These are phyloP conservation scores for Fraxinus nigra DNA, from an alignment of 305 asterid genomes.

Conservation along the genomic window DNA sequence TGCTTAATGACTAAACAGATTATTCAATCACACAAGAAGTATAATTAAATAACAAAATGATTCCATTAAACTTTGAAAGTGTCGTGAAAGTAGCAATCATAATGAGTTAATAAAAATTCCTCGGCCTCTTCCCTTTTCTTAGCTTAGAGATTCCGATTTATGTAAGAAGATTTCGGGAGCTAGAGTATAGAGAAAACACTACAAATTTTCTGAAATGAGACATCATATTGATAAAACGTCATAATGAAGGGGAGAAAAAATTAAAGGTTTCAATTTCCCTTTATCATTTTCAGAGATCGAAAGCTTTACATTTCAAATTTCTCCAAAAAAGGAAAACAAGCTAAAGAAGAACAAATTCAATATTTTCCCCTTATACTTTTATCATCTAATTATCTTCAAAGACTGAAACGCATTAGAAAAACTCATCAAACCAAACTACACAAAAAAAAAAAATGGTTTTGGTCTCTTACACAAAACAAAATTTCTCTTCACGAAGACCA, in stretches of 20 bases:
- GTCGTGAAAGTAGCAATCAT: conserved; percentile 10
- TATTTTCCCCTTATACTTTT: neutral
- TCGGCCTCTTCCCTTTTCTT: conserved; percentile 10
- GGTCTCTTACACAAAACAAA: neutral
- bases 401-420: neutral
- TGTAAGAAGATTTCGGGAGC: neutral
- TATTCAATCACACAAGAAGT: neutral
- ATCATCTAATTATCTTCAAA: neutral
- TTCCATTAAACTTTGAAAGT: conserved; percentile 6
- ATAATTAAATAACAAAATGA: neutral
- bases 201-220: neutral
- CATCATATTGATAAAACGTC: conserved; percentile 6
- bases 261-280: neutral
- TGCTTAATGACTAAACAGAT: conserved; percentile 15
- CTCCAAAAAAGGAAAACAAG: neutral
- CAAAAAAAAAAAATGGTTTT: neutral
- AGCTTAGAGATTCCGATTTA: neutral
- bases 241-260: neutral
- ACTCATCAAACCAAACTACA: neutral
- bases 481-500: neutral
- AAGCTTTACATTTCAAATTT: neutral
- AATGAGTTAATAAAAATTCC: neutral
- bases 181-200: neutral
- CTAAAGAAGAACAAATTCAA: neutral
- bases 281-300: neutral